Evolutionary conservation across 2,329 filamentous ascomycete species (phyloP), one percentile per base, ranked within the genome.

Genomic region (Dendrostoma leiphaemia): DNA sequence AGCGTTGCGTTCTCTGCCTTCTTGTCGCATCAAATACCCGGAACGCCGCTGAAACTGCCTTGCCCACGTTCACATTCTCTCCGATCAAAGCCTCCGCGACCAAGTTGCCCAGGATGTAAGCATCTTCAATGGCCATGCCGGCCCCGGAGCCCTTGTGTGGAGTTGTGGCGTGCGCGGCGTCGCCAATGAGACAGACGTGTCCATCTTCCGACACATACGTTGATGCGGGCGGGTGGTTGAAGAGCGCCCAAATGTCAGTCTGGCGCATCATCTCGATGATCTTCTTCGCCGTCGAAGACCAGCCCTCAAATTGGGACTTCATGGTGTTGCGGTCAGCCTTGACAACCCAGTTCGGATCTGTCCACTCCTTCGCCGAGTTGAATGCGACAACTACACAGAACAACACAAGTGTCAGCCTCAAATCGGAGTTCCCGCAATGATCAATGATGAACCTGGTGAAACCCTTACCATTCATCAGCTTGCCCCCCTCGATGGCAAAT

Each of bases 361-460:
- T 34, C 56, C 56, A 58, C 46, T 55, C 56, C 10, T 55, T 49
- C 26, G 56, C 44, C n/a, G 56, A 55, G 24, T 3, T 51, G 53
- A 3, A 73, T 0, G 71, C 70, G 2, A 63, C 60, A 53, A 71
- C 68, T 56, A 78, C 74, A 3, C n/a, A 6, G 6, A 10, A 13
- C 1, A 23, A 17, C 6, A 76, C 72, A 1, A 75, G 72, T 60
- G 84, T 85, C 67, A 85, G 75, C 0, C n/a, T n/a, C n/a, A n/a
- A n/a, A n/a, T n/a, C n/a, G n/a, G n/a, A n/a, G n/a, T n/a, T n/a
- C n/a, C n/a, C n/a, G n/a, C n/a, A n/a, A n/a, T n/a, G n/a, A n/a
- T n/a, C n/a, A n/a, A n/a, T n/a, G n/a, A n/a, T n/a, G n/a, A n/a
- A n/a, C n/a, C n/a, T n/a, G n/a, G n/a, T n/a, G n/a, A n/a, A n/a